Evolutionary conservation across 805 yeast species (phyloP), one percentile per base, ranked within the genome.

Genomic region (Candida broadrunensis): DNA sequence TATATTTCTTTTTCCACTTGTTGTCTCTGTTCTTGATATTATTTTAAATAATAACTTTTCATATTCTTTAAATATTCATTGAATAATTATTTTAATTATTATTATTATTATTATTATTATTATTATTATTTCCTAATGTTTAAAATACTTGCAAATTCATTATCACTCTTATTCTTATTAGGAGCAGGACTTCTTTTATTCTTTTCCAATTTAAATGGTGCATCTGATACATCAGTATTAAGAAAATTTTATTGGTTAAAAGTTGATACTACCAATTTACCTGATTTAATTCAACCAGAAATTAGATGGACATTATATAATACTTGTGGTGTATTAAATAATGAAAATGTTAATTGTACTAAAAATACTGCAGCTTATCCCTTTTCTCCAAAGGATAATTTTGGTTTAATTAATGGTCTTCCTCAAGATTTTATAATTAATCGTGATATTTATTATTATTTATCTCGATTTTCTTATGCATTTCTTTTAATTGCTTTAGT

Each of bases 371-470:
- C 67, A 18, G 67, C 66, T 9, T 61, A 46, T 37, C 67, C 69
- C 7, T 63, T 56, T 44, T 55, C 63, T 2, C 68, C 68, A 8
- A 43, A 39, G 29, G 65, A 57, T 32, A 59, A 60, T 42, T 57
- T 61, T 36, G 26, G 23, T 20, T 46, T 36, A 15, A 11, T 31
- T 11, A 27, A 26, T 16, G 38, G 41, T 11, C 40, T 83, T 37
- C 95, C 95, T 19, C 26, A 55, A 2, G 63, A 65, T 19, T 81
- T 88, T 50, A 50, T 66, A 38, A 50, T 60, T 24, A 58, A 72
- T 56, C 70, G 78, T 47, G 67, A 75, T 48, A 63, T 75, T 32
- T 82, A 75, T 60, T 88, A 73, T 65, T 83, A 81, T 63, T 63
- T 83, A 54, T 75, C 88, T 15, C 77, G 91, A 50, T 47, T 53